Percentiles rank a stretch among this genome's conserved stretches.
phyloP scores from a whole-genome alignment of 495 filamentous ascomycete species.

The Penicillium longicatenatum region DNA sequence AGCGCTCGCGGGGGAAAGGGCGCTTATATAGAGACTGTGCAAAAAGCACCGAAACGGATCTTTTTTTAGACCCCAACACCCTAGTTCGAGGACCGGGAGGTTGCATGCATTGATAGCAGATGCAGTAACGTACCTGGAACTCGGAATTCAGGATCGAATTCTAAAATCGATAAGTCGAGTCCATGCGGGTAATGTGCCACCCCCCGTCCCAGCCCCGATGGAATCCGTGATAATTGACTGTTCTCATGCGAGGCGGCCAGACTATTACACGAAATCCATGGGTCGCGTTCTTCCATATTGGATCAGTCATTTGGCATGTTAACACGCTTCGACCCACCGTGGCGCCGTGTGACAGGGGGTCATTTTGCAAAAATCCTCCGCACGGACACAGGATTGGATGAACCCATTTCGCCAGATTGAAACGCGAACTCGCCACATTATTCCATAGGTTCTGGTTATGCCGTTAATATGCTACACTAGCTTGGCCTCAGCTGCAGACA shows the following conservation, averaged over 20 bases:
- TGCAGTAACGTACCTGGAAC: not conserved
- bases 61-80: constrained; percentile 18
- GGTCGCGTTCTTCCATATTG: constrained; percentile 3
- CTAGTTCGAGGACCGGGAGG: constrained; percentile 10
- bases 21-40: constrained; percentile 12
- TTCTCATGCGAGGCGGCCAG: constrained; percentile 26
- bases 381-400: constrained; percentile 5
- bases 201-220: not conserved
- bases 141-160: not conserved
- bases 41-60: constrained; percentile 6
- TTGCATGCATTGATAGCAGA: constrained; percentile 16
- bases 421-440: constrained; percentile 25
- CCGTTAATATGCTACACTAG: constrained; percentile 4
- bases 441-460: constrained; percentile 8
- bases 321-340: constrained; percentile 27
- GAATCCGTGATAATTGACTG: constrained; percentile 10
- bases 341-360: constrained; percentile 26
- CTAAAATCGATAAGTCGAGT: not conserved
- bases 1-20: constrained; percentile 12
- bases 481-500: constrained; percentile 1
- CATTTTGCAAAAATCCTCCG: constrained; percentile 22
- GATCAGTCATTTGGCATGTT: not conserved
- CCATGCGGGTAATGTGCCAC: not conserved
- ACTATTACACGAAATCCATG: constrained; percentile 14
- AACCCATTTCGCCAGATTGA: constrained; percentile 26